Evolutionary conservation across 768 basidiomycete genomes (phyloP), one percentile per base, ranked within the genome.

Genomic region (Termitomyces sp.): DNA sequence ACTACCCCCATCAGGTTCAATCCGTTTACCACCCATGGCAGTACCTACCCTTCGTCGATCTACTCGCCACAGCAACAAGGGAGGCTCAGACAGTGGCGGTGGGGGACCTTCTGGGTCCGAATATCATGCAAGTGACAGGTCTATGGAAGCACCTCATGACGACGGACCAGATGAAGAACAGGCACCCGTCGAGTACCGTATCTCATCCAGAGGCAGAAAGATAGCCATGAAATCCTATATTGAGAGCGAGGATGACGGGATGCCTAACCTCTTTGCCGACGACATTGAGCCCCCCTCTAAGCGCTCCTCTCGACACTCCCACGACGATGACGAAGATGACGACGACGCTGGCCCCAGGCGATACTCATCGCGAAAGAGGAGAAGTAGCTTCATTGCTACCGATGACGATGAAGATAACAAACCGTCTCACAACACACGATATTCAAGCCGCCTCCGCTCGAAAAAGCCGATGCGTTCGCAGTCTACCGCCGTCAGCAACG

Each of bases 101-200:
- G 56, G 52, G 0, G 71, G 67, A 0, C 67, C 71, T 18, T 79
- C 77, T 45, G 78, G 77, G 18, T 80, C 79, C 3, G 78, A 79
- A 62, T 82, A 81, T 62, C 71, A 76, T 53, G 75, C 70, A 53
- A 78, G 77, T 52, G 79, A 79, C 47, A 75, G 74, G 59, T 77
- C 75, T 3, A 67, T 72, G 51, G 68, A 73, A 41, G 62, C 63
- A 50, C 68, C 66, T 9, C 12, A 27, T 12, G 67, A 66, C 45
- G 59, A 64, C 23, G 63, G 62, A 16, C 58, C 52, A 11, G 67
- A 68, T 20, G 69, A 70, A 11, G 70, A 76, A 11, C 67, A 70
- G 9, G 50, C 46, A n/a, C 50, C 48, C 47, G 50, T 67, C 10
- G 61, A 68, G 58, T 64, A 66, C 47, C 60, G 58, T 2, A 66